Evolutionary conservation across 345 rosid species (phyloP).

Genomic region (Abelmoschus esculentus): DNA sequence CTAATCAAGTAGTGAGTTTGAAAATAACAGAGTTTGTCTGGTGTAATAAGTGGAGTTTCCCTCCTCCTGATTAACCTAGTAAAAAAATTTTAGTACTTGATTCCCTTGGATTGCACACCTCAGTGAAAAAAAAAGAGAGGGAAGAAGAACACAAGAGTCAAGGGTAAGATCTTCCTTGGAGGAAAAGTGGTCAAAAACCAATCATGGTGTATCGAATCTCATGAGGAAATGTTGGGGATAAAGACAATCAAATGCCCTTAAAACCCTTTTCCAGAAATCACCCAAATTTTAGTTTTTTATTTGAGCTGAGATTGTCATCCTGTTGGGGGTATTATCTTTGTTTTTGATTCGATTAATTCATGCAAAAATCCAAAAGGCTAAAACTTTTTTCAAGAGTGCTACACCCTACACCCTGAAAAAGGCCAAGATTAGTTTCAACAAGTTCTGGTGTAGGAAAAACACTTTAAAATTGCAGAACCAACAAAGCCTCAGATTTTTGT

Average conservation of each 20-base stretch:
- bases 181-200: slow-evolving; percentile 74
- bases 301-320: slow-evolving; percentile 7
- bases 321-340: slow-evolving; percentile 22
- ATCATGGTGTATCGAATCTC: slow-evolving; percentile 63
- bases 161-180: slow-evolving; percentile 31
- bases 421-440: slow-evolving; percentile 26
- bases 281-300: neutral
- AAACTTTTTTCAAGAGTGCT: slow-evolving; percentile 6
- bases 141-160: slow-evolving; percentile 25
- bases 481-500: slow-evolving; percentile 6
- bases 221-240: slow-evolving; percentile 53
- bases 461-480: neutral
- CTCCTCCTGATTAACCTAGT: neutral
- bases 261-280: slow-evolving; percentile 6
- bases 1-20: neutral
- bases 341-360: slow-evolving; percentile 37
- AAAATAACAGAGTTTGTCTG: slow-evolving; percentile 2
- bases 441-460: neutral
- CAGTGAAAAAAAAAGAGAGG: neutral
- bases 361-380: slow-evolving; percentile 31
- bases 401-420: slow-evolving; percentile 33
- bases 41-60: neutral
- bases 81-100: too few species aligned
- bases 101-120: too few species aligned
- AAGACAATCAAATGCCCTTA: slow-evolving; percentile 32